Evolutionary conservation across 805 yeast species (phyloP).

Genomic region (Candida namnaoensis): DNA sequence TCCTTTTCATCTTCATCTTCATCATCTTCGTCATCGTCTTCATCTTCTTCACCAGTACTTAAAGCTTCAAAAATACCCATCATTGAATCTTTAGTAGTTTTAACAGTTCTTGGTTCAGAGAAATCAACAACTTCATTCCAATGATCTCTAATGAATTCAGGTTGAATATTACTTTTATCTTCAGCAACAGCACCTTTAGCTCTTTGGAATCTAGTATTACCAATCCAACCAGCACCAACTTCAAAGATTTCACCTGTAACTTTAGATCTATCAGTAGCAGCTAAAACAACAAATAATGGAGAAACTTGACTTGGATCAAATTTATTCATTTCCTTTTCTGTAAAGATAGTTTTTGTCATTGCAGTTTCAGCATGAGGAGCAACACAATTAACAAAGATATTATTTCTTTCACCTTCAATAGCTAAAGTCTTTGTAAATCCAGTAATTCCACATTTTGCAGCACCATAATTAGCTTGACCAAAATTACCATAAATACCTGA

Average conservation of each 20-base stretch:
- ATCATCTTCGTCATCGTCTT: constrained; percentile 34
- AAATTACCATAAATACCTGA: constrained; percentile 97
- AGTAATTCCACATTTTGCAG: constrained; percentile 85
- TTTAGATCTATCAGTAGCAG: constrained; percentile 57
- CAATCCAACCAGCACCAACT: constrained; percentile 96
- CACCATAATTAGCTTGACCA: constrained; percentile 94
- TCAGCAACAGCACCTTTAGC: constrained; percentile 73
- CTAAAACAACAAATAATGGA: constrained; percentile 71
- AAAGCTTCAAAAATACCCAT: constrained; percentile 68
- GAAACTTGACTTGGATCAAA: constrained; percentile 87
- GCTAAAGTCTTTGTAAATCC: constrained; percentile 85
- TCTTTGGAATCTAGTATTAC: constrained; percentile 92
- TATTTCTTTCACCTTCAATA: constrained; percentile 75
- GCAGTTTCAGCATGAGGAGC: constrained; percentile 99
- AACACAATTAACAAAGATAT: constrained; percentile 70
- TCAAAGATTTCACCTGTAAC: constrained; percentile 80
- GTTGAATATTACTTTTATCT: constrained; percentile 26
- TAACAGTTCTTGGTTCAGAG: constrained; percentile 40
- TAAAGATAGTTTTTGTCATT: constrained; percentile 87
- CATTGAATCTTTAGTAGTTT: constrained; percentile 66
- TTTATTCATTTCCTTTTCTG: constrained; percentile 69
- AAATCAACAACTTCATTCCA: constrained; percentile 66
- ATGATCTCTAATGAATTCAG: constrained; percentile 65
- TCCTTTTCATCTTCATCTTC: constrained; percentile 36
- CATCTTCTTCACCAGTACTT: constrained; percentile 30